These are phyloP conservation scores for Mucor piriformis DNA, from an alignment of 371 early-diverging fungal species.

Conservation along the genomic window DNA sequence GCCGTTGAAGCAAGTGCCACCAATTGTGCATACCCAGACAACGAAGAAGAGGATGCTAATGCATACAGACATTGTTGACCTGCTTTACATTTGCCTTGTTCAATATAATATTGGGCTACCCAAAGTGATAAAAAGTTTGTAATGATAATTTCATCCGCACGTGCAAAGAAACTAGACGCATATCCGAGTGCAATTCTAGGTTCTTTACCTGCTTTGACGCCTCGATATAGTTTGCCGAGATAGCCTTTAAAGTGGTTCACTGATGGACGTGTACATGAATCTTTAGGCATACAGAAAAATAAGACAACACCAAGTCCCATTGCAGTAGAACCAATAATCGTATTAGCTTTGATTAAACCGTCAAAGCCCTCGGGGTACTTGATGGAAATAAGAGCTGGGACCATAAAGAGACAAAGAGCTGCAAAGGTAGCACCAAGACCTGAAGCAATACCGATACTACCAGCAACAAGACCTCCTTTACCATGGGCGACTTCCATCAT, in stretches of 20 bases:
- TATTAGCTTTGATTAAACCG: slow-evolving; percentile 34
- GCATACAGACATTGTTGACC: slow-evolving; percentile 45
- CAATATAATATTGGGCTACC: slow-evolving; percentile 67
- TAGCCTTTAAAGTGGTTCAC: slow-evolving; percentile 15
- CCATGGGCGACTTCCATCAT: slow-evolving; percentile 56
- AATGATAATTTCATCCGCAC: slow-evolving; percentile 78
- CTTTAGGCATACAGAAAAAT: slow-evolving; percentile 44
- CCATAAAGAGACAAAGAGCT: slow-evolving; percentile 45
- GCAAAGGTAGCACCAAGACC: slow-evolving; percentile 59
- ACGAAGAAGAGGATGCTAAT: slow-evolving; percentile 54
- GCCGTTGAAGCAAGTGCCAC: slow-evolving; percentile 73
- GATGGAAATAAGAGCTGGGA: slow-evolving; percentile 38
- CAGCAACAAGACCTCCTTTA: slow-evolving; percentile 54
- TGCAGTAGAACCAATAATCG: slow-evolving; percentile 46
- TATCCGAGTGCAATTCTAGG: slow-evolving; percentile 64
- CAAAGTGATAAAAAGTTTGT: slow-evolving; percentile 77
- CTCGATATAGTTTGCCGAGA: slow-evolving; percentile 16
- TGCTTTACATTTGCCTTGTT: slow-evolving; percentile 52
- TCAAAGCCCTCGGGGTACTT: slow-evolving; percentile 13
- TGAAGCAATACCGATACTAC: slow-evolving; percentile 53
- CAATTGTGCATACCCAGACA: slow-evolving; percentile 74
- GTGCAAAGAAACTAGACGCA: slow-evolving; percentile 65
- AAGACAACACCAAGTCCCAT: slow-evolving; percentile 37
- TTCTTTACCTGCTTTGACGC: slow-evolving; percentile 55
- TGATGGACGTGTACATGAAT: slow-evolving; percentile 7